Evolutionary conservation across 2,329 filamentous ascomycete species (phyloP).

Genomic region (Colletotrichum higginsianum): DNA sequence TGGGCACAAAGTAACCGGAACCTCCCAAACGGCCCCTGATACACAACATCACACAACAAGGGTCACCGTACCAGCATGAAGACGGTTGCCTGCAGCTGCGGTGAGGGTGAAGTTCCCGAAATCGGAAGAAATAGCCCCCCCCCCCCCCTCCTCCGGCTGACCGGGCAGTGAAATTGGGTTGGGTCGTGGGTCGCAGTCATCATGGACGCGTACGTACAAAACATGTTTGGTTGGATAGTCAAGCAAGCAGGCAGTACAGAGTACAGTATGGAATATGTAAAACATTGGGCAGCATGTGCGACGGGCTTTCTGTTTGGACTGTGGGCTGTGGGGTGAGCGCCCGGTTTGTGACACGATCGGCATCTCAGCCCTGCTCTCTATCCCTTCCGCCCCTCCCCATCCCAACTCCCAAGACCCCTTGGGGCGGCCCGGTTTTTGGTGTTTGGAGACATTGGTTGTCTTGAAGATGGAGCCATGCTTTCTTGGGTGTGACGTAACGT

Average conservation of each 20-base stretch:
- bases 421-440: background rate
- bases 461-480: background rate
- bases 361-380: background rate
- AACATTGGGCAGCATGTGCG: background rate
- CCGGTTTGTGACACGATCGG: background rate
- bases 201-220: too few relatives aligned
- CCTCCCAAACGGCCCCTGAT: constrained; percentile 11
- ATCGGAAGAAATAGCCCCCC: background rate
- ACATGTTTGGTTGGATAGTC: background rate
- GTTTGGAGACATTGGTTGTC: background rate
- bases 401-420: too few relatives aligned
- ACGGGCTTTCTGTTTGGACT: background rate
- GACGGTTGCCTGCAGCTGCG: background rate
- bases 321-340: background rate
- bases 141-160: background rate
- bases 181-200: background rate
- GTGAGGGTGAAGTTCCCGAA: too few relatives aligned
- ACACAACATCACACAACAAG: background rate
- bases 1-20: constrained; percentile 14
- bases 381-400: background rate
- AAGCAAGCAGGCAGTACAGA: background rate
- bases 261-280: too few relatives aligned
- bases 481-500: background rate
- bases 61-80: background rate
- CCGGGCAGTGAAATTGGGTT: background rate